These are phyloP conservation scores for Ustilaginoidea virens DNA, from an alignment of 2,329 filamentous ascomycete genomes.

Conservation along the genomic window DNA sequence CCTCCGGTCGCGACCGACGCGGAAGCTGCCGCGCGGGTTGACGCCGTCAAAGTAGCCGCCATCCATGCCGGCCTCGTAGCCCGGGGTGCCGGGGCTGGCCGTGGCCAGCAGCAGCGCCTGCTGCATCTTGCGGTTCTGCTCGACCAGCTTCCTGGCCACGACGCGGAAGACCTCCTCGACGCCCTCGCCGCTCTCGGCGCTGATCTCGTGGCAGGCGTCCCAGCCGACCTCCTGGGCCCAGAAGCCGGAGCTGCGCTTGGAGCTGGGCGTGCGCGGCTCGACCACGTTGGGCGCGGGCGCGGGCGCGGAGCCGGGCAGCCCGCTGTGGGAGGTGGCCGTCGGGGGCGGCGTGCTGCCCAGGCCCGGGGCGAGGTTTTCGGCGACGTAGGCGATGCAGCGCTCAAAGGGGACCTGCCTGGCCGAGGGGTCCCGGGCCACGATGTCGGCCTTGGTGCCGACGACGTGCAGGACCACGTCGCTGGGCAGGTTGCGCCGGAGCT, in stretches of 20 bases:
- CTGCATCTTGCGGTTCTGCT: slow-evolving; percentile 48
- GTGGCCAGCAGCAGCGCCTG: slow-evolving; percentile 41
- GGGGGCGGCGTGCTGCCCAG: slow-evolving; percentile 51
- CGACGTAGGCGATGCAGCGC: slow-evolving; percentile 87
- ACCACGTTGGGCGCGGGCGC: slow-evolving; percentile 11
- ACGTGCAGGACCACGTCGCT: slow-evolving; percentile 76
- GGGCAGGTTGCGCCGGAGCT: slow-evolving; percentile 65
- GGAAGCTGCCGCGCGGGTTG: slow-evolving; percentile 34
- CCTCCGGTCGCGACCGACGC: slow-evolving; percentile 39
- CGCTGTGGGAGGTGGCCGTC: slow-evolving; percentile 32
- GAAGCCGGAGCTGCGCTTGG: slow-evolving; percentile 57
- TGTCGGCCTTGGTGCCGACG: slow-evolving; percentile 88
- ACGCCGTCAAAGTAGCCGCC: slow-evolving; percentile 36
- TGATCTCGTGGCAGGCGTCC: slow-evolving; percentile 96
- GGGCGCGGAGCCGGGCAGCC: too few species aligned
- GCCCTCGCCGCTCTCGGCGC: slow-evolving; percentile 82
- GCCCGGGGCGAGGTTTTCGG: slow-evolving; percentile 71
- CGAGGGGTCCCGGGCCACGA: slow-evolving; percentile 70
- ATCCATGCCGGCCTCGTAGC: slow-evolving; percentile 27
- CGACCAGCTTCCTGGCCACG: slow-evolving; percentile 45
- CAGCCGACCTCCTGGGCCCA: slow-evolving; percentile 91
- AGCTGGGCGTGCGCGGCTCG: slow-evolving; percentile 44
- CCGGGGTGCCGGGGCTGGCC: slow-evolving; percentile 32
- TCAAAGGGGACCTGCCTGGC: slow-evolving; percentile 82
- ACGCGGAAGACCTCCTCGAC: slow-evolving; percentile 90